Evolutionary conservation across 148 eudicot species (phyloP).

Genomic region (Polygonum maritimum): DNA sequence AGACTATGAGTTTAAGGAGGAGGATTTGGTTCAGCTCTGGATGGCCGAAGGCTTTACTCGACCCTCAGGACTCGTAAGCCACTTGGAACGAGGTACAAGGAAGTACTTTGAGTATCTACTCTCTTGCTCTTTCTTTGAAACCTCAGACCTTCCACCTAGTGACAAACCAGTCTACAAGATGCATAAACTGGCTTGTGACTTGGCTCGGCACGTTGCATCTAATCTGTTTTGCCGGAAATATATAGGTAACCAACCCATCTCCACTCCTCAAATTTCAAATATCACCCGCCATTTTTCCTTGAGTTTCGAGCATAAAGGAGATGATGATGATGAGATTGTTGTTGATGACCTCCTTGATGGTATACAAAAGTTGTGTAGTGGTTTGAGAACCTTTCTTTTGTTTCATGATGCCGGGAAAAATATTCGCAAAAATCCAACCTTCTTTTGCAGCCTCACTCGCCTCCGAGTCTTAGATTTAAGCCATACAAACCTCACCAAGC

Average conservation of each 20-base stretch:
- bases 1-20: neutral
- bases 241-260: neutral
- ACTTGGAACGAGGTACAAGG: neutral
- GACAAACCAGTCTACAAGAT: neutral
- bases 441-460: neutral
- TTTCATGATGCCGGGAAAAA: neutral
- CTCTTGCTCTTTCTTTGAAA: neutral
- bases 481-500: neutral
- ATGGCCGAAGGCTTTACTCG: neutral
- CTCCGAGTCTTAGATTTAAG: neutral
- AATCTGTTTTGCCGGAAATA: neutral
- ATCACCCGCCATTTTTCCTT: neutral
- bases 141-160: neutral
- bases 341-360: neutral
- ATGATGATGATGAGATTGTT: neutral
- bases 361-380: neutral
- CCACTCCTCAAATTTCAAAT: neutral
- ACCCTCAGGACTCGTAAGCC: neutral
- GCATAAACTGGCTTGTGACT: neutral
- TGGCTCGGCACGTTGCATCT: neutral
- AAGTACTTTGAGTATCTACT: neutral
- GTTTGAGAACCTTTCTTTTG: conserved; percentile 1
- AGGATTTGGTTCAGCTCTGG: neutral
- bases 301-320: neutral
- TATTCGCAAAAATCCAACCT: neutral